Evolutionary conservation across 1,284 basidiomycete genomes (phyloP).

Genomic region (Cryptococcus sp.): DNA sequence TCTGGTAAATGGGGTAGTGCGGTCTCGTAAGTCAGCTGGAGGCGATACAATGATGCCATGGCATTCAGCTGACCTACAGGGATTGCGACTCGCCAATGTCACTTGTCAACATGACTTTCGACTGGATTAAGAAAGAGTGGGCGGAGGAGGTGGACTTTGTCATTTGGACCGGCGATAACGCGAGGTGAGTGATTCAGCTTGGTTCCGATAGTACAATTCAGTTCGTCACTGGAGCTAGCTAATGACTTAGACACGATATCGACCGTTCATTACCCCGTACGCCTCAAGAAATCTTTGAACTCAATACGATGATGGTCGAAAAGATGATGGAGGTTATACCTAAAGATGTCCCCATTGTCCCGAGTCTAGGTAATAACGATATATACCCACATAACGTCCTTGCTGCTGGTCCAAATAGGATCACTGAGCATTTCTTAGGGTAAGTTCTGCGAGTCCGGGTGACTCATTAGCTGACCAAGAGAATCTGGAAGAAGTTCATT

Average conservation of each 20-base stretch:
- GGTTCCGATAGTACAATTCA: not conserved
- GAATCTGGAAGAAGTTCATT: slow-evolving; percentile 79
- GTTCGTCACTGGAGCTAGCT: not conserved
- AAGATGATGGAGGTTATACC: slow-evolving; percentile 69
- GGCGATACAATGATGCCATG: not conserved
- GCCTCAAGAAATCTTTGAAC: slow-evolving; percentile 69
- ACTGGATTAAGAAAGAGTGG: slow-evolving; percentile 76
- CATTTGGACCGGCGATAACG: slow-evolving; percentile 89
- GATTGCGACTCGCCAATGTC: slow-evolving; percentile 79
- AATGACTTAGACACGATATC: slow-evolving; percentile 69
- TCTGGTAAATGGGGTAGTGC: slow-evolving; percentile 43
- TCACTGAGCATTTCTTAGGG: slow-evolving; percentile 71
- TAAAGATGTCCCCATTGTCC: slow-evolving; percentile 73
- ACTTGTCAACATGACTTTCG: slow-evolving; percentile 74
- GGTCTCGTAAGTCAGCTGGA: slow-evolving; percentile 36
- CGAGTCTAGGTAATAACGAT: slow-evolving; percentile 83
- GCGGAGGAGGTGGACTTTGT: slow-evolving; percentile 83
- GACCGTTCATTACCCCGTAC: slow-evolving; percentile 76
- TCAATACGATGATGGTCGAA: slow-evolving; percentile 65
- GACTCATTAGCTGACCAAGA: not conserved
- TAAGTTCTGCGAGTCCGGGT: slow-evolving; percentile 37
- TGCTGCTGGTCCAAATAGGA: slow-evolving; percentile 66
- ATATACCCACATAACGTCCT: slow-evolving; percentile 69
- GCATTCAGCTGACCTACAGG: slow-evolving; percentile 47
- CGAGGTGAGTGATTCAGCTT: slow-evolving; percentile 56